phyloP scores from a whole-genome alignment of 306 rosid species.

The Cucumis melo region DNA sequence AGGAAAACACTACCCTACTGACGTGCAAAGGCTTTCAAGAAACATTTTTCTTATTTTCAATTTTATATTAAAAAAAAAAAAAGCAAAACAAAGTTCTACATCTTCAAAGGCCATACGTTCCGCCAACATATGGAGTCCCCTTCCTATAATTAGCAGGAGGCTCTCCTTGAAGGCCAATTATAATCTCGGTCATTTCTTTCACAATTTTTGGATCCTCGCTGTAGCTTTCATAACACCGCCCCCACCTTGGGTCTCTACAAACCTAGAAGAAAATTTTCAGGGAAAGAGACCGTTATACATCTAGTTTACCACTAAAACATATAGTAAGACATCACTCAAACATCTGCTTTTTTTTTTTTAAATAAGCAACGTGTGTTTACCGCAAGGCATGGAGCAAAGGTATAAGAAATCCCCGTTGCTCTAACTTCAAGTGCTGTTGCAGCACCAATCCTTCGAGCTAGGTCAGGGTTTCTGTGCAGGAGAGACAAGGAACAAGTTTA shows the following conservation, averaged over 20 bases:
- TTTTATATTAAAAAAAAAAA: not conserved
- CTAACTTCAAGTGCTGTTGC: slow-evolving; percentile 94
- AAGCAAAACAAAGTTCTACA: not conserved
- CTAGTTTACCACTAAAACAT: not conserved
- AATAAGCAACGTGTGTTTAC: slow-evolving; percentile 25
- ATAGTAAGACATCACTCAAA: not conserved
- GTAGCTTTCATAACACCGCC: slow-evolving; percentile 96
- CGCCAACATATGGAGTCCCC: slow-evolving; percentile 74
- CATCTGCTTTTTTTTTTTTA: slow-evolving; percentile 3
- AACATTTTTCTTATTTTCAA: not conserved
- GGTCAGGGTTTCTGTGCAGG: slow-evolving; percentile 50
- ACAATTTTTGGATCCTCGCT: slow-evolving; percentile 82
- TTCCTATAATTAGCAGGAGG: slow-evolving; percentile 44
- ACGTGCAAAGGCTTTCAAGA: not conserved
- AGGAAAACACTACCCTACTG: not conserved
- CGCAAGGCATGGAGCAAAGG: slow-evolving; percentile 94
- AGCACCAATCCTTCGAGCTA: slow-evolving; percentile 58
- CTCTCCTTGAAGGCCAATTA: slow-evolving; percentile 83
- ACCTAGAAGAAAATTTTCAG: slow-evolving; percentile 41
- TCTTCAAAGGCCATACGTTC: slow-evolving; percentile 44
- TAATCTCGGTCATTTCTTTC: slow-evolving; percentile 67
- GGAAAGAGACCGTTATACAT: slow-evolving; percentile 6
- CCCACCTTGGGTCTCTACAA: slow-evolving; percentile 99
- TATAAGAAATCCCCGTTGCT: slow-evolving; percentile 89
- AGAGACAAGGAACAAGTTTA: slow-evolving; percentile 5